These are phyloP conservation scores for Penicillium coprophilum DNA, from an alignment of 495 filamentous ascomycete species.

Conservation along the genomic window DNA sequence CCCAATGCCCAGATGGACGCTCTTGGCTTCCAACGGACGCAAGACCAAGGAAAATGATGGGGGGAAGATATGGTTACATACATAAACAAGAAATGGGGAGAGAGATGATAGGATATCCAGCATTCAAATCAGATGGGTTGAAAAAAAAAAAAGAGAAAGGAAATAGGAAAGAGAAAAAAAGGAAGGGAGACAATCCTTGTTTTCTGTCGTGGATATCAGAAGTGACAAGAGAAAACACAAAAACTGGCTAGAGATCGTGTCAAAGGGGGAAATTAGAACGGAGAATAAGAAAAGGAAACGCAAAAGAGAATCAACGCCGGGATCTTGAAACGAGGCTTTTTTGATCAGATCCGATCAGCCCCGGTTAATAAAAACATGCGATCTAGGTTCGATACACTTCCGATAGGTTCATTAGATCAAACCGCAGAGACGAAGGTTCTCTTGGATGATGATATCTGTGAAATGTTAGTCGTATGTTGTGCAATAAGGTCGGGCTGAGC, in stretches of 20 bases:
- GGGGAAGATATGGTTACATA: conserved; percentile 44
- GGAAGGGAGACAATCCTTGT: conserved; percentile 26
- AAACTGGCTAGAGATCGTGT: conserved; percentile 49
- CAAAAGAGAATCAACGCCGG: conserved; percentile 45
- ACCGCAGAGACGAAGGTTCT: conserved; percentile 96
- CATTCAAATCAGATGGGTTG: conserved; percentile 35
- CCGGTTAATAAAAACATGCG: conserved; percentile 36
- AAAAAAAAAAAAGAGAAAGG: conserved; percentile 20
- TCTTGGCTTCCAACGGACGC: conserved; percentile 30
- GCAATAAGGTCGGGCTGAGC: conserved; percentile 25
- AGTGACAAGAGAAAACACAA: conserved; percentile 29
- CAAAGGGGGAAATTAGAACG: conserved; percentile 33
- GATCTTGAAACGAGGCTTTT: conserved; percentile 34
- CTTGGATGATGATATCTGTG: conserved; percentile 98
- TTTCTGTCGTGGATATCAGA: conserved; percentile 43
- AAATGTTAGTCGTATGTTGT: conserved; percentile 5
- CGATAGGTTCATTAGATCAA: conserved; percentile 71
- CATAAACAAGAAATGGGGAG: conserved; percentile 29
- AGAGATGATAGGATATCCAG: conserved; percentile 47
- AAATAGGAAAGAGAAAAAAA: conserved; percentile 19
- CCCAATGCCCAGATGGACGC: conserved; percentile 30
- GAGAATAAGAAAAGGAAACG: conserved; percentile 22
- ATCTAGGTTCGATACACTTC: conserved; percentile 39
- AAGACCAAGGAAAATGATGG: conserved; percentile 36
- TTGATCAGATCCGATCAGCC: conserved; percentile 33